Evolutionary conservation across 805 yeast species (phyloP).

Genomic region (Hanseniaspora nectarophila): DNA sequence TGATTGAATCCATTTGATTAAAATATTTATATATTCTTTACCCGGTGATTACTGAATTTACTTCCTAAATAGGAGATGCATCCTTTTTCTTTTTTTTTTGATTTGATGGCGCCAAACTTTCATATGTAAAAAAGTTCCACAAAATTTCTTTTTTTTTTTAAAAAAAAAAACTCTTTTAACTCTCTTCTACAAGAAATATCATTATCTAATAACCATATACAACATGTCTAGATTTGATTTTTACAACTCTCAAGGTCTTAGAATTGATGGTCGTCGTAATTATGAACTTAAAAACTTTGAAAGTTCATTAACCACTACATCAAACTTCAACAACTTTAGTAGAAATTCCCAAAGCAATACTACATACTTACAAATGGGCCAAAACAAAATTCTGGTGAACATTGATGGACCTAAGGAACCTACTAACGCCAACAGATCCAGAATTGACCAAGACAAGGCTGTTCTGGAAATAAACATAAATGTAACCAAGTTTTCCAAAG

Average conservation of each 20-base stretch:
- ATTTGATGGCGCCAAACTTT: not conserved
- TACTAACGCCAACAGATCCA: slow-evolving; percentile 34
- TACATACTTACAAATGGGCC: slow-evolving; percentile 82
- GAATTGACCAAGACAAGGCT: slow-evolving; percentile 41
- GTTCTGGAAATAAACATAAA: slow-evolving; percentile 51
- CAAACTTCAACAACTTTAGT: slow-evolving; percentile 29
- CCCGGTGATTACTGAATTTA: not conserved
- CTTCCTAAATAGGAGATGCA: not conserved
- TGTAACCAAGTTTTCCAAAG: slow-evolving; percentile 70
- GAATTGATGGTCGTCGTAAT: slow-evolving; percentile 91
- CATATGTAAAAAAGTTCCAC: too few relatives aligned
- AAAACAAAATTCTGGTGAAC: slow-evolving; percentile 72
- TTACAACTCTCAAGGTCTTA: slow-evolving; percentile 88
- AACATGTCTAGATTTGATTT: slow-evolving; percentile 61
- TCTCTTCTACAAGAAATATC: too few relatives aligned
- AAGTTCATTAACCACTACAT: slow-evolving; percentile 39
- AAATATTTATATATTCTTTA: too few relatives aligned
- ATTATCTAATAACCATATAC: not conserved
- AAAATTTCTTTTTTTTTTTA: too few relatives aligned
- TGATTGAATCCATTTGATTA: slow-evolving; percentile 35
- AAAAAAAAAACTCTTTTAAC: too few relatives aligned
- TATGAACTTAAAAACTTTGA: slow-evolving; percentile 77
- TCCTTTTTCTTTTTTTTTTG: too few relatives aligned
- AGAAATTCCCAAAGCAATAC: slow-evolving; percentile 93
- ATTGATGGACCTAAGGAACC: slow-evolving; percentile 91